Conservation (phyloP, 2,329 filamentous ascomycete species). For the Trichoderma guizhouense region DNA sequence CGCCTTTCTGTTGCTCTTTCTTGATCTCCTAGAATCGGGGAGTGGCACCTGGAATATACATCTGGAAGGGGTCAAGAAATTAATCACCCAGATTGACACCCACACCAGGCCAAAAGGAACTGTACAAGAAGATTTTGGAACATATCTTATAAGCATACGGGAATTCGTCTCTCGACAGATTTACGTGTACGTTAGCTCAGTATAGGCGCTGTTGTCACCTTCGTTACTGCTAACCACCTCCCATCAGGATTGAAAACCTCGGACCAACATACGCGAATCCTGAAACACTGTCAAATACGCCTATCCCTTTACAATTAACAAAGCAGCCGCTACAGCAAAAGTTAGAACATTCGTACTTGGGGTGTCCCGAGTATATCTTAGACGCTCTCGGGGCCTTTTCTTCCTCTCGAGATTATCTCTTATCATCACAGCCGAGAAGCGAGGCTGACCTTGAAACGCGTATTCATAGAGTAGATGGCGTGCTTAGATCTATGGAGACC, state of each 20-base stretch:
- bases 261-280: neutral
- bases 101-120: neutral
- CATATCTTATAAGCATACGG: neutral
- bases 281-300: neutral
- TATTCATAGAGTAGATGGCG: neutral
- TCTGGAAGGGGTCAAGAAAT: neutral
- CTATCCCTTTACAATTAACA: neutral
- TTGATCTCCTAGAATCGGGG: neutral
- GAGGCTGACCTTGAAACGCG: neutral
- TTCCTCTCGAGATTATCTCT: neutral
- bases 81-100: neutral
- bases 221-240: neutral
- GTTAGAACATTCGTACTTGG: neutral
- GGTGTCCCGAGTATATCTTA: neutral
- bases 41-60: neutral
- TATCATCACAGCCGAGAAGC: neutral
- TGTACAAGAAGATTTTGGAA: neutral
- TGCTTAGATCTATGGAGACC: neutral
- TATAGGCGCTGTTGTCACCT: neutral
- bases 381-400: neutral
- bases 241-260: neutral
- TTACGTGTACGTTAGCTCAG: neutral
- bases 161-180: neutral
- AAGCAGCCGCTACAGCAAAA: neutral
- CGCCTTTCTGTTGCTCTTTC: neutral